Evolutionary conservation across 192 early-diverging fungal genomes (phyloP), one percentile per base, ranked within the genome.

Genomic region (Backusella australiensis): DNA sequence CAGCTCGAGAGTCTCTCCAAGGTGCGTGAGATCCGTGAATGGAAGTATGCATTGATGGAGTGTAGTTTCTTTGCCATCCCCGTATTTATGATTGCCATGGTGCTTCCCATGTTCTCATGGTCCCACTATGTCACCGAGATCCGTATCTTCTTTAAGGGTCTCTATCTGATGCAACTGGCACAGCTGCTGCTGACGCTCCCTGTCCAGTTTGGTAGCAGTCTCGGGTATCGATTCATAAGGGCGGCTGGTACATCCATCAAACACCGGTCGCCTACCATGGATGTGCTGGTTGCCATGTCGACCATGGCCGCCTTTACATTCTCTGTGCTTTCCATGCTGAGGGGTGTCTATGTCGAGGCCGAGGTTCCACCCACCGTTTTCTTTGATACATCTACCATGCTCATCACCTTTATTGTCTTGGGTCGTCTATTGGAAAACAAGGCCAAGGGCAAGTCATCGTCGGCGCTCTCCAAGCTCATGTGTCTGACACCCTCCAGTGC

Each of bases 381-480:
- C 82, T 99, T 97, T 77, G 98, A 99, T 78, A 97, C 98, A 1
- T 90, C 92, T 5, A 90, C 92, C 21, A 96, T 94, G 89, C 83
- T 99, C 78, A 94, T 99, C 36, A 92, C 94, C 1, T 98, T 99
- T 88, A 91, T 99, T 53, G 89, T 92, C 4, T 83, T 99, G 59
- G 98, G 98, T 3, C 85, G 97, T 21, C 98, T 95, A 81, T 82
- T 99, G 34, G 97, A 98, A 78, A 98, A 98, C 83, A 69, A 93
- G 77, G 97, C 98, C 75, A 99, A 98, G 83, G 96, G 94, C 19
- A 93, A 95, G 75, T 96, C 97, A 14, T 96, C 95, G 0, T 87
- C 88, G 0, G 98, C 98, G 4, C 84, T 99, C 26, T 90, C 93
- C 34, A 95, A 94, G 74, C 87, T 99, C 34, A 90, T 98, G 86